These are phyloP conservation scores for Gossypium australe DNA, from an alignment of 345 rosid genomes.

Conservation along the genomic window DNA sequence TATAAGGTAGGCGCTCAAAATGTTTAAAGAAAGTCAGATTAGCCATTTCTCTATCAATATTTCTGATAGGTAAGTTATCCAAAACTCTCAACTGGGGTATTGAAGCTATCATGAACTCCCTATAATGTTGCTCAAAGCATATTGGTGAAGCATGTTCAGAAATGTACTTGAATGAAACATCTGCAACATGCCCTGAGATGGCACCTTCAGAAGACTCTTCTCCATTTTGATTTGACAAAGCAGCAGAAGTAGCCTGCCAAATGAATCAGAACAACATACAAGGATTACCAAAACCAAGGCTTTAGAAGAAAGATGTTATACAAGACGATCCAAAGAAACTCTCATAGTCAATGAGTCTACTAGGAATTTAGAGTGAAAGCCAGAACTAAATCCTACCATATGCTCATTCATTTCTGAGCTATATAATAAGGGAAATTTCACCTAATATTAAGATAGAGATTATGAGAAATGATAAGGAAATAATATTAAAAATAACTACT, in stretches of 20 bases:
- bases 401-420: constrained; percentile 1
- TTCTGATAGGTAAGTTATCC: constrained; percentile 63
- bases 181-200: constrained; percentile 29
- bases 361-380: neutral
- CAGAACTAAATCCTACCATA: neutral
- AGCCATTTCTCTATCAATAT: constrained; percentile 71
- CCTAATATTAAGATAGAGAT: neutral
- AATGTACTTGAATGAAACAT: constrained; percentile 49
- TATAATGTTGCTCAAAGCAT: constrained; percentile 81
- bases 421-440: constrained; percentile 1
- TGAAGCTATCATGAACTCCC: constrained; percentile 80
- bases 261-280: constrained; percentile 12
- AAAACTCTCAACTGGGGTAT: constrained; percentile 65
- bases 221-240: constrained; percentile 24
- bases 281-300: constrained; percentile 4
- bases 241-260: constrained; percentile 42
- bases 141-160: constrained; percentile 72
- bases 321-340: neutral
- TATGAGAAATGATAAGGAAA: constrained; percentile 1
- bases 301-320: neutral
- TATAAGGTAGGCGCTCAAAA: constrained; percentile 79
- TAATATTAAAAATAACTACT: neutral
- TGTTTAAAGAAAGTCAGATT: constrained; percentile 39
- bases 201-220: constrained; percentile 37
- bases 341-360: neutral